These are phyloP conservation scores for Coemansia sp. DNA, from an alignment of 192 early-diverging fungal species.

Conservation along the genomic window DNA sequence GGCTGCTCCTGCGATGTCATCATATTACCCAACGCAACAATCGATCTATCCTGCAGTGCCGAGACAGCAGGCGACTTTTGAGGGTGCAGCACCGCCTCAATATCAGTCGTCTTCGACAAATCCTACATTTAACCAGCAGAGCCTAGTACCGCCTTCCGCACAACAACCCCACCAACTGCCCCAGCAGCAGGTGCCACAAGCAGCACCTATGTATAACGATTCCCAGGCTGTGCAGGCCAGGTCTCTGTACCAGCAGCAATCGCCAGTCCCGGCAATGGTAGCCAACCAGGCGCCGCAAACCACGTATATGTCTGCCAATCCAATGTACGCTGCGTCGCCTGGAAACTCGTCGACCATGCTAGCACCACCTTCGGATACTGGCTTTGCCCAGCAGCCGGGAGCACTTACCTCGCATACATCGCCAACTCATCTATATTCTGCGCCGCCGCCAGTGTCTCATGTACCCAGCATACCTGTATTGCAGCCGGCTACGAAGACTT, in stretches of 20 bases:
- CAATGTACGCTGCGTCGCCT: neutral
- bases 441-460: constrained; percentile 23
- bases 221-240: constrained; percentile 1
- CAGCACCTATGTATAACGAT: constrained; percentile 9
- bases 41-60: constrained; percentile 38
- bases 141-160: constrained; percentile 12
- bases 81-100: constrained; percentile 30
- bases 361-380: neutral
- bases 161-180: constrained; percentile 31
- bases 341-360: neutral
- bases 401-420: constrained; percentile 15
- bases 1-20: constrained; percentile 12
- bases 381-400: constrained; percentile 1
- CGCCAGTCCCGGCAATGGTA: constrained; percentile 7
- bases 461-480: constrained; percentile 45
- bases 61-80: constrained; percentile 31
- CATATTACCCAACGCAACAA: constrained; percentile 29
- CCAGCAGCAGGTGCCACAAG: constrained; percentile 25
- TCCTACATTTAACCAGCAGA: constrained; percentile 12
- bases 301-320: neutral
- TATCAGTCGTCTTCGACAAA: constrained; percentile 12
- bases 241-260: constrained; percentile 8
- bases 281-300: constrained; percentile 5
- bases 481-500: constrained; percentile 18
- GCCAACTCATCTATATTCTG: constrained; percentile 24